Conservation (phyloP, 2,329 filamentous ascomycete genomes). For the Diaporthe capsici region DNA sequence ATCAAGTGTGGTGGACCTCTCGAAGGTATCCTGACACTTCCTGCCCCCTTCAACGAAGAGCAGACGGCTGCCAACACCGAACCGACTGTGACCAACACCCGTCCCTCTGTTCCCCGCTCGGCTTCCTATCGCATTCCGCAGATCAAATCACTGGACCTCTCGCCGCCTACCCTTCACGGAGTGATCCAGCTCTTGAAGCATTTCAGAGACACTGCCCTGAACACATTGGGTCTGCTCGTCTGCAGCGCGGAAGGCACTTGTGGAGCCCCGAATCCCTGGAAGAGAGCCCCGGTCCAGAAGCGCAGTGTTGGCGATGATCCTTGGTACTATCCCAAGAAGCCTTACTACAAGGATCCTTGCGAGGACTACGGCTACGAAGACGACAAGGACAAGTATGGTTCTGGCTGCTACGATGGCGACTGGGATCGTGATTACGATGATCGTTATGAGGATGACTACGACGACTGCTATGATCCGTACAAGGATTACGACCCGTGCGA, state of each 20-base stretch:
- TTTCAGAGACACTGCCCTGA: not conserved
- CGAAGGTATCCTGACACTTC: slow-evolving; percentile 14
- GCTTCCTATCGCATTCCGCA: too few species aligned
- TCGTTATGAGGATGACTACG: slow-evolving; percentile 1
- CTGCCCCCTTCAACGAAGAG: slow-evolving; percentile 10
- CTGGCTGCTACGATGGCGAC: slow-evolving; percentile 5
- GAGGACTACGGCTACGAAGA: not conserved
- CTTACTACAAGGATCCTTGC: slow-evolving; percentile 12
- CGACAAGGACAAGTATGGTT: not conserved
- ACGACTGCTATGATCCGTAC: not conserved
- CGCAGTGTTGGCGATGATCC: slow-evolving; percentile 1
- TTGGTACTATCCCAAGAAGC: slow-evolving; percentile 7
- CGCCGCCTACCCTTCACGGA: too few species aligned
- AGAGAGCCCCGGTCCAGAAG: not conserved
- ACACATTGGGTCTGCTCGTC: not conserved
- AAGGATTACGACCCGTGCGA: not conserved
- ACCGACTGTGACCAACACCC: not conserved
- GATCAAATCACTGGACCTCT: not conserved
- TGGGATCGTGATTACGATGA: not conserved
- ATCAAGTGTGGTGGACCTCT: slow-evolving; percentile 20
- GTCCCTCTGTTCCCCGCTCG: not conserved
- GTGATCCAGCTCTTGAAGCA: not conserved
- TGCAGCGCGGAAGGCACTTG: slow-evolving; percentile 13
- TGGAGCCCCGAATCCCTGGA: not conserved
- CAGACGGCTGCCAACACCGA: not conserved